Conservation (phyloP, 1,284 basidiomycete genomes). For the Hemileia vastatrix region DNA sequence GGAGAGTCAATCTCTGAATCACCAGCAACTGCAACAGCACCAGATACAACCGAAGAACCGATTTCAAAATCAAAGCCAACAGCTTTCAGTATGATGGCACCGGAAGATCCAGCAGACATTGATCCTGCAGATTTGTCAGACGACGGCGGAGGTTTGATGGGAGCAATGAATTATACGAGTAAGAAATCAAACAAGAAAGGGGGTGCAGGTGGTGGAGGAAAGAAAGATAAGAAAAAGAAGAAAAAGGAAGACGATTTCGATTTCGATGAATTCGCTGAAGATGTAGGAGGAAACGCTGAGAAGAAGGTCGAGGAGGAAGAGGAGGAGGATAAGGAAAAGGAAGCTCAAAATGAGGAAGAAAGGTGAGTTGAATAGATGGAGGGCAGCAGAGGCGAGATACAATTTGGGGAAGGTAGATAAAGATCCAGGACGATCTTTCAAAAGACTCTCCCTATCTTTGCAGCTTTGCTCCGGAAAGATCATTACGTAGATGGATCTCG, state of each 20-base stretch:
- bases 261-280: constrained; percentile 13
- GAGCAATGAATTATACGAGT: constrained; percentile 25
- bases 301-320: not conserved
- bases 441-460: too few species aligned
- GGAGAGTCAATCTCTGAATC: constrained; percentile 30
- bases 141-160: constrained; percentile 26
- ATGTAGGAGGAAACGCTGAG: not conserved
- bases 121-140: constrained; percentile 26
- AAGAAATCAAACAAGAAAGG: constrained; percentile 19
- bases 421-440: too few species aligned
- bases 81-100: constrained; percentile 24
- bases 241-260: constrained; percentile 24
- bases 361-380: not conserved
- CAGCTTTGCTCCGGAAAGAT: too few species aligned
- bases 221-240: constrained; percentile 27
- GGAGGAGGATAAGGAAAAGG: constrained; percentile 3
- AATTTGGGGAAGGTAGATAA: too few species aligned
- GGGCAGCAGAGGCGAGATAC: too few species aligned
- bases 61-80: constrained; percentile 37
- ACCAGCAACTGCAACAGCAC: constrained; percentile 17
- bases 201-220: constrained; percentile 31
- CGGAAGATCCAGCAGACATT: not conserved
- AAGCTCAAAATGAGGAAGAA: constrained; percentile 27
- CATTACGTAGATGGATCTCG: too few species aligned
- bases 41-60: constrained; percentile 10